A percentile compares a stretch with the other conserved stretches of the same genome.
Conservation (phyloP, 441 rosid species). For the Brassica balearica region DNA sequence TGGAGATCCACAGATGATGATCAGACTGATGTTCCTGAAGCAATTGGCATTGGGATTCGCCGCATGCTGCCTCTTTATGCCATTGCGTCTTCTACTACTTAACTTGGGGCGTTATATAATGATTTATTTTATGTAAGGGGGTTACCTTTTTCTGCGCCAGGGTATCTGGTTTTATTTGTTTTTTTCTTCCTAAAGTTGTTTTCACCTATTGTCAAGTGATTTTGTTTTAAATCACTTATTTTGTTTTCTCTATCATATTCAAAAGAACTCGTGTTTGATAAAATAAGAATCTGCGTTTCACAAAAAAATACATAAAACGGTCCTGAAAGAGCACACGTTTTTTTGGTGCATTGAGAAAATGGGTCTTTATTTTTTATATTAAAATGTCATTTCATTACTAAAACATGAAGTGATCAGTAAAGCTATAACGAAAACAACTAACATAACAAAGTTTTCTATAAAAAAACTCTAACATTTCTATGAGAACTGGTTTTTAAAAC, state of each 20-base stretch:
- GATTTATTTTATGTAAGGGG: background rate
- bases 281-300: background rate
- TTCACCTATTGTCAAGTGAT: background rate
- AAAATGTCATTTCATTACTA: no score
- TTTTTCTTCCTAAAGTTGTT: background rate
- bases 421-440: no score
- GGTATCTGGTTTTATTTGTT: background rate
- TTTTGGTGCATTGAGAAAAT: background rate
- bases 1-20: conserved; percentile 24
- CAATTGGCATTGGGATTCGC: background rate
- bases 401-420: no score
- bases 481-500: background rate
- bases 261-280: background rate
- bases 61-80: background rate
- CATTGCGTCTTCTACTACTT: background rate
- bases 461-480: no score
- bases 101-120: background rate
- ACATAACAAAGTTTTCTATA: no score
- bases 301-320: background rate
- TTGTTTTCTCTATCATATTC: background rate
- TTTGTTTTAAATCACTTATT: background rate
- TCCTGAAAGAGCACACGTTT: background rate
- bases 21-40: background rate
- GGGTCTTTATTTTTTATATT: no score
- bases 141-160: background rate